These are phyloP conservation scores for Phytophthora hibernalis DNA, from an alignment of 352 stramenopile genomes.

Conservation along the genomic window DNA sequence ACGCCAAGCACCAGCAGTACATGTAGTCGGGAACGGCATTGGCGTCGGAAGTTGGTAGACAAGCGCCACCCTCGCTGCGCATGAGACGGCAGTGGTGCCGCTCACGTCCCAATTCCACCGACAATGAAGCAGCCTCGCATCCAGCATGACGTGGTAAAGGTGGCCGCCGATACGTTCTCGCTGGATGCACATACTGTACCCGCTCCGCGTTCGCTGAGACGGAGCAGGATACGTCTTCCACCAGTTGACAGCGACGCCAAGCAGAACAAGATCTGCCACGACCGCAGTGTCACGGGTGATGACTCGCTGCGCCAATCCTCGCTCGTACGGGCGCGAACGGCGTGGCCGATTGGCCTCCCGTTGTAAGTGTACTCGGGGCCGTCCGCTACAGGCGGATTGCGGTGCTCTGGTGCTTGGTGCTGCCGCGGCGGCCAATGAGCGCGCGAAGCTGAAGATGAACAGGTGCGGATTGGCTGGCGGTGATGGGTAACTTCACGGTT, in stretches of 20 bases:
- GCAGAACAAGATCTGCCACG: slow-evolving; percentile 19
- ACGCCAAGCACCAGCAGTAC: no score
- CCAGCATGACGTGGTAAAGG: neutral
- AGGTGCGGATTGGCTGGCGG: slow-evolving; percentile 17
- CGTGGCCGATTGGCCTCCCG: neutral
- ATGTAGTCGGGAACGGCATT: no score
- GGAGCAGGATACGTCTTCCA: neutral
- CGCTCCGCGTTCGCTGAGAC: neutral
- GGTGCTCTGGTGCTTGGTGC: slow-evolving; percentile 15
- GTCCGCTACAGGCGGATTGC: slow-evolving; percentile 3
- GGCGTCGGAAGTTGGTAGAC: neutral
- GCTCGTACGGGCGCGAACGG: no score
- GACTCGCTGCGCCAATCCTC: slow-evolving; percentile 8
- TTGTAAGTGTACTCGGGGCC: slow-evolving; percentile 7
- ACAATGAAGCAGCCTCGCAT: slow-evolving; percentile 6
- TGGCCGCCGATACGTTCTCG: neutral
- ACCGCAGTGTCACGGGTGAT: slow-evolving; percentile 12
- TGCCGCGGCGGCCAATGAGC: slow-evolving; percentile 8
- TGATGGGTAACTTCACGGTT: slow-evolving; percentile 32
- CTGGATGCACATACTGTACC: neutral
- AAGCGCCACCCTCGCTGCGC: neutral
- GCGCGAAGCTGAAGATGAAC: slow-evolving; percentile 18
- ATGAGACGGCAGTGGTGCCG: neutral
- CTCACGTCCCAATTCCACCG: slow-evolving; percentile 9
- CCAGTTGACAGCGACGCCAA: slow-evolving; percentile 6